Conservation (phyloP, 352 stramenopile genomes). For the Pythium apleroticum region DNA sequence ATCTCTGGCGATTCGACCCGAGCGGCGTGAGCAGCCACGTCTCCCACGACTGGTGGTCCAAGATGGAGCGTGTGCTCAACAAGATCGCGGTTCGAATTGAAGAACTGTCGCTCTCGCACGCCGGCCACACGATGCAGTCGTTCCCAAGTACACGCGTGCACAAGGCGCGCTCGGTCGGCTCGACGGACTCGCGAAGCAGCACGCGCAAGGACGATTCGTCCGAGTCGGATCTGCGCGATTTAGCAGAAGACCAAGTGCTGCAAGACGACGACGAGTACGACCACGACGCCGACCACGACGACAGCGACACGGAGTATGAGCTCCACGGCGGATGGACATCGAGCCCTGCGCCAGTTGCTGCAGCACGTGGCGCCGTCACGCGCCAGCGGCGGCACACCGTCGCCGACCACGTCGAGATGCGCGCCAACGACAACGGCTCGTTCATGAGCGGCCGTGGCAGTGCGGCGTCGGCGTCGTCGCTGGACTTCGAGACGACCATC, state of each 20-base stretch:
- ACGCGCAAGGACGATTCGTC: slow-evolving; percentile 61
- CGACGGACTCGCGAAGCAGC: slow-evolving; percentile 52
- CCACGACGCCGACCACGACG: slow-evolving; percentile 6
- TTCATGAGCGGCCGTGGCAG: slow-evolving; percentile 21
- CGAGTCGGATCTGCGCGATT: slow-evolving; percentile 56
- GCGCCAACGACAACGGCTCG: slow-evolving; percentile 10
- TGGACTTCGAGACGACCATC: slow-evolving; percentile 70
- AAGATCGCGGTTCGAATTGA: slow-evolving; percentile 52
- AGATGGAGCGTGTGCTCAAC: slow-evolving; percentile 33
- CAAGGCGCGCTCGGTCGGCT: slow-evolving; percentile 57
- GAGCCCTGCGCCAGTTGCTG: slow-evolving; percentile 8
- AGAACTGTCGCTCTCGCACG: slow-evolving; percentile 32
- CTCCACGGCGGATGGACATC: slow-evolving; percentile 19
- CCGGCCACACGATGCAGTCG: slow-evolving; percentile 34
- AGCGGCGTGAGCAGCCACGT: slow-evolving; percentile 58
- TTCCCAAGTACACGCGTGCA: slow-evolving; percentile 41
- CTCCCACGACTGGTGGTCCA: slow-evolving; percentile 57
- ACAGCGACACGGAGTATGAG: slow-evolving; percentile 24
- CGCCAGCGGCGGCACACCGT: slow-evolving; percentile 30
- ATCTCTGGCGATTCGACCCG: slow-evolving; percentile 60
- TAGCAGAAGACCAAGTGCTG: slow-evolving; percentile 41
- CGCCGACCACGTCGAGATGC: slow-evolving; percentile 46
- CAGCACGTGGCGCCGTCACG: not conserved
- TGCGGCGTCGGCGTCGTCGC: slow-evolving; percentile 45
- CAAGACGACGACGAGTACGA: slow-evolving; percentile 29